Percentiles rank a stretch among this genome's conserved stretches.
These are phyloP conservation scores for Vitis rotundifolia DNA, from an alignment of 164 flowering plant species.

Conservation along the genomic window DNA sequence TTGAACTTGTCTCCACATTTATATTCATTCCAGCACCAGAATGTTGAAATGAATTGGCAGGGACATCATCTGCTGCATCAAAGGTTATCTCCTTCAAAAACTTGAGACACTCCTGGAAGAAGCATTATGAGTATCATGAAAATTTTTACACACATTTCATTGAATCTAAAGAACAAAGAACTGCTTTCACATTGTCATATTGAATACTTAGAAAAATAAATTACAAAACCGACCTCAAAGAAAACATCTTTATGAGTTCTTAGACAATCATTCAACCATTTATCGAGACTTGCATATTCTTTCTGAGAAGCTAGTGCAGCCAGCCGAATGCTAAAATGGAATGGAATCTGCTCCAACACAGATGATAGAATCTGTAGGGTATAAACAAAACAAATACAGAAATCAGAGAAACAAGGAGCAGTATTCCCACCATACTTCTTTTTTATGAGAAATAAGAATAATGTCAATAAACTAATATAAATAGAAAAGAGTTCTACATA, in stretches of 20 bases:
- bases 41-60: conserved; percentile 53
- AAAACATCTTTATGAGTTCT: conserved; percentile 52
- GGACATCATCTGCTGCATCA: conserved; percentile 35
- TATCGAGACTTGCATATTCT: conserved; percentile 69
- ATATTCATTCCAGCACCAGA: conserved; percentile 49
- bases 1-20: conserved; percentile 51
- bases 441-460: too few species aligned
- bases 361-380: conserved; percentile 54
- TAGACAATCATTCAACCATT: conserved; percentile 67
- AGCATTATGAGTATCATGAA: conserved; percentile 3
- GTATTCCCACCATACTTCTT: too few species aligned
- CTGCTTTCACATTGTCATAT: too few species aligned
- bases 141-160: too few species aligned
- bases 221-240: conserved; percentile 55
- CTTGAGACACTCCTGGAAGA: conserved; percentile 76
- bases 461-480: too few species aligned
- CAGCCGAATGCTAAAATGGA: conserved; percentile 53
- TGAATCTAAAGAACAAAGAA: too few species aligned
- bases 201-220: too few species aligned
- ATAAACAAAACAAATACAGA: neutral
- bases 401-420: too few species aligned
- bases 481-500: too few species aligned
- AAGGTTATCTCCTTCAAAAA: conserved; percentile 68
- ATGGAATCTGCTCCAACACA: conserved; percentile 73
- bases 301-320: conserved; percentile 73